Evolutionary conservation across 208 protist species (phyloP).

Genomic region (Trypanosoma platydactyli): DNA sequence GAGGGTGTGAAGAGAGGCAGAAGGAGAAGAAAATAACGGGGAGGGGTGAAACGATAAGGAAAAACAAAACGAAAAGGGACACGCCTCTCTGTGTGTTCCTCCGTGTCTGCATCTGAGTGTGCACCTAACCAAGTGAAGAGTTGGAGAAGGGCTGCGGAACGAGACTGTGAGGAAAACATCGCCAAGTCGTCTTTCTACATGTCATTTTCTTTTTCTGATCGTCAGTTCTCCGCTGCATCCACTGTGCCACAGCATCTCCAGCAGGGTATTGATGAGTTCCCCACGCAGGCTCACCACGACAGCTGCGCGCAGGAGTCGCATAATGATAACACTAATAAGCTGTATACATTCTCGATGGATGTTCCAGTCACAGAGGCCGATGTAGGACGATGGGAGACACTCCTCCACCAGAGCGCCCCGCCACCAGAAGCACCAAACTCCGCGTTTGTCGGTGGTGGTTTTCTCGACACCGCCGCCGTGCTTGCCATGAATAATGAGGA

Average conservation of each 20-base stretch:
- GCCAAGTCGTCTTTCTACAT: not conserved
- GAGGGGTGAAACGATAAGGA: constrained; percentile 19
- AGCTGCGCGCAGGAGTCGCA: not conserved
- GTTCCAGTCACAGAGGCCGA: constrained; percentile 68
- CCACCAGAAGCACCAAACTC: constrained; percentile 18
- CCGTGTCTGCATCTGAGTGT: not conserved
- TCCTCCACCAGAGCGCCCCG: constrained; percentile 16
- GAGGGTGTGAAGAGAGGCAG: not conserved
- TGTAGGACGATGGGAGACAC: constrained; percentile 45
- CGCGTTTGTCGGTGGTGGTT: constrained; percentile 30
- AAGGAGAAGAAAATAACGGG: not conserved
- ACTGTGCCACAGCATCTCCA: not conserved
- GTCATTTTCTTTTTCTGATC: not conserved
- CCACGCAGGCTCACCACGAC: not conserved
- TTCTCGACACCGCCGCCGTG: constrained; percentile 21
- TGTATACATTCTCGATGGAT: constrained; percentile 40
- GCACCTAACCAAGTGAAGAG: not conserved
- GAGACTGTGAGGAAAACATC: not conserved
- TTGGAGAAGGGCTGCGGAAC: not conserved
- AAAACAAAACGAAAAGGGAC: constrained; percentile 18
- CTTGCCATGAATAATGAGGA: constrained; percentile 15
- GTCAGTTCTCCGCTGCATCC: not conserved
- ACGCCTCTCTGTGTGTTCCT: too few relatives aligned
- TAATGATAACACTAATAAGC: not conserved
- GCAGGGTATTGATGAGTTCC: not conserved